These are phyloP conservation scores for Reutealis trisperma DNA, from an alignment of 345 rosid genomes.

Conservation along the genomic window DNA sequence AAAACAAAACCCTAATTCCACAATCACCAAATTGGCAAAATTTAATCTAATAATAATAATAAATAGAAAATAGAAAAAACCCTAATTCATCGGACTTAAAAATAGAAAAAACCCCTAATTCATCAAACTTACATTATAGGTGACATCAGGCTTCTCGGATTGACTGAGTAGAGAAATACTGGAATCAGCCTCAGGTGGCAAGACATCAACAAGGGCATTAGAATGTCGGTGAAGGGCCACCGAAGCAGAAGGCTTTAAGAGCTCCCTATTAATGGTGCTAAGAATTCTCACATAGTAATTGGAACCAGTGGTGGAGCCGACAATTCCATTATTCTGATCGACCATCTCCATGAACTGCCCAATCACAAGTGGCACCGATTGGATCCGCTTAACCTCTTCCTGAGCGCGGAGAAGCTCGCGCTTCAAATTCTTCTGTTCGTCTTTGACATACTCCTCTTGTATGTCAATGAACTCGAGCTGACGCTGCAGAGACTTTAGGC, in stretches of 20 bases:
- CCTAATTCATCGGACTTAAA: not conserved
- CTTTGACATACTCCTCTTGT: constrained; percentile 94
- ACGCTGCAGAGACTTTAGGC: constrained; percentile 68
- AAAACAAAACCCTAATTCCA: not conserved
- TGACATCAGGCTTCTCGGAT: constrained; percentile 97
- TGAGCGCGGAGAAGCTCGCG: constrained; percentile 87
- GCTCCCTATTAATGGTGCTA: constrained; percentile 91
- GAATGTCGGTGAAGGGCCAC: constrained; percentile 98
- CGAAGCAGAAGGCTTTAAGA: constrained; percentile 93
- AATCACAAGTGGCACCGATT: constrained; percentile 90
- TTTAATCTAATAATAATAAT: too few relatives aligned
- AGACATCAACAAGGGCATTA: constrained; percentile 92
- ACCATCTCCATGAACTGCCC: constrained; percentile 99
- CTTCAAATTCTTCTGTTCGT: constrained; percentile 92
- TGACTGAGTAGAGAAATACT: constrained; percentile 94
- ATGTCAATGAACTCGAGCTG: constrained; percentile 92
- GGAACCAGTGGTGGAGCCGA: constrained; percentile 97
- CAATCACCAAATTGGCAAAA: not conserved
- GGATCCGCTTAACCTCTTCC: constrained; percentile 97
- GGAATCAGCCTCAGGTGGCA: constrained; percentile 99
- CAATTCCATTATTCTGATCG: constrained; percentile 96
- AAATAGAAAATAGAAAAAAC: not conserved
- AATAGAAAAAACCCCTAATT: not conserved
- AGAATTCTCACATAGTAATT: constrained; percentile 92
- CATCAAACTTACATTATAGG: constrained; percentile 61